Base-by-base conservation (phyloP, 2,329 filamentous ascomycete species). In the Chaetomiaceae sp. region DNA sequence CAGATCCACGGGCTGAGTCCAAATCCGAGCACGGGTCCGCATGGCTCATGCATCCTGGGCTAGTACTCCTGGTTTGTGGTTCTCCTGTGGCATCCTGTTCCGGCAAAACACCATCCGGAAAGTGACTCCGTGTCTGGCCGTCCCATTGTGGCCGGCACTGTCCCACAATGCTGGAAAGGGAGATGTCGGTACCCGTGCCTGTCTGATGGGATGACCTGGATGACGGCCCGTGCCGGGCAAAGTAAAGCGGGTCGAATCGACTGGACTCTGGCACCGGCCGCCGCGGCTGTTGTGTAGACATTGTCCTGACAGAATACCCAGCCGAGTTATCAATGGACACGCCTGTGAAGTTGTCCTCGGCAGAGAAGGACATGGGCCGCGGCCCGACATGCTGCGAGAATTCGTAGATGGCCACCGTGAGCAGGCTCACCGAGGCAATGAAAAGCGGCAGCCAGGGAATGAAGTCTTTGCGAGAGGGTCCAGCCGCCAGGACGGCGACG, bases 401-500 rank as follows among this genome's bases (percentile, higher is more conserved):
- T n/a, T 58, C 36, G 40, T 58, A 20, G 6, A 58, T 37, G 20
- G 38, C 51, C 20, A 60, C 54, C 0, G 60, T 62, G n/a, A 46
- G 18, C 13, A 62, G 42, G 50, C 58, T 59, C 8, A 48, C 37
- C 2, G 43, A 43, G 6, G 57, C 56, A 33, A 58, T 48, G 10
- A 58, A 61, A 4, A 62, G 27, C 14, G 60, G 61, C 6, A 63
- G 49, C 60, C 60, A 63, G 1, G 59, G 60, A 10, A 59, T 51
- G n/a, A 63, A 47, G 5, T 61, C 57, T 14, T 25, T 44, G 23
- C 48, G 55, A 14, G 56, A 53, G 5, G 56, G 32, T 3, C 47
- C 55, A 16, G 41, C 41, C n/a, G 51, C 52, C 2, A 62, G 18
- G 14, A 61, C 58, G 30, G 53, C 48, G 7, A 59, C 36, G 1